A percentile compares a stretch with the other conserved stretches of the same genome.
Conservation (phyloP, 2,329 filamentous ascomycete species). For the Ophiosphaerella herpotricha region DNA sequence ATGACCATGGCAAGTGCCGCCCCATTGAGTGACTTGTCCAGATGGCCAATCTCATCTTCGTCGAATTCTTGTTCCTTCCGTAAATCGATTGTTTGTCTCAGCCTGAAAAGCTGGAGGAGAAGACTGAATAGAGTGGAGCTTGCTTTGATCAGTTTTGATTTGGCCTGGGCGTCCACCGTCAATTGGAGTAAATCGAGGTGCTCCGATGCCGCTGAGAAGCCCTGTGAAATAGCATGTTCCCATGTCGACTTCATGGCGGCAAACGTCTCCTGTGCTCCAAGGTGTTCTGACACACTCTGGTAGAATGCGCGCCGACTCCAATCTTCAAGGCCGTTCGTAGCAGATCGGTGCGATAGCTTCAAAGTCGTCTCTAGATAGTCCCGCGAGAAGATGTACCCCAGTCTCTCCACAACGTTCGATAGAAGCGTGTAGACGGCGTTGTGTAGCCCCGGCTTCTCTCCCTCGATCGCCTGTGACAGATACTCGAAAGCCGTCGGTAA, state of each 20-base stretch:
- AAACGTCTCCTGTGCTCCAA: slow-evolving; percentile 78
- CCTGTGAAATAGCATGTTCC: slow-evolving; percentile 64
- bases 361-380: slow-evolving; percentile 75
- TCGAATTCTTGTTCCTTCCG: slow-evolving; percentile 52
- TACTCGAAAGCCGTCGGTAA: slow-evolving; percentile 74
- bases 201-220: slow-evolving; percentile 66
- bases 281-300: slow-evolving; percentile 73
- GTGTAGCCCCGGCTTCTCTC: slow-evolving; percentile 67
- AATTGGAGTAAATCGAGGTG: slow-evolving; percentile 70
- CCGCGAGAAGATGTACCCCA: slow-evolving; percentile 87
- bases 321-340: slow-evolving; percentile 63
- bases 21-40: slow-evolving; percentile 70
- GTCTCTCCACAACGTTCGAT: slow-evolving; percentile 75
- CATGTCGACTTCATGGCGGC: slow-evolving; percentile 74
- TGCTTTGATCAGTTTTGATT: slow-evolving; percentile 78
- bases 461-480: slow-evolving; percentile 66
- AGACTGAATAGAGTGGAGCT: slow-evolving; percentile 68
- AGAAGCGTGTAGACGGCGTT: slow-evolving; percentile 83
- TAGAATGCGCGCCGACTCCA: slow-evolving; percentile 71
- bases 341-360: slow-evolving; percentile 72
- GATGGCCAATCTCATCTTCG: slow-evolving; percentile 57
- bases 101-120: slow-evolving; percentile 63
- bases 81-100: slow-evolving; percentile 55
- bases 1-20: slow-evolving; percentile 87
- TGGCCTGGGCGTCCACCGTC: slow-evolving; percentile 77